phyloP scores from a whole-genome alignment of 163 green algal species.

The Chlorella variabilis region DNA sequence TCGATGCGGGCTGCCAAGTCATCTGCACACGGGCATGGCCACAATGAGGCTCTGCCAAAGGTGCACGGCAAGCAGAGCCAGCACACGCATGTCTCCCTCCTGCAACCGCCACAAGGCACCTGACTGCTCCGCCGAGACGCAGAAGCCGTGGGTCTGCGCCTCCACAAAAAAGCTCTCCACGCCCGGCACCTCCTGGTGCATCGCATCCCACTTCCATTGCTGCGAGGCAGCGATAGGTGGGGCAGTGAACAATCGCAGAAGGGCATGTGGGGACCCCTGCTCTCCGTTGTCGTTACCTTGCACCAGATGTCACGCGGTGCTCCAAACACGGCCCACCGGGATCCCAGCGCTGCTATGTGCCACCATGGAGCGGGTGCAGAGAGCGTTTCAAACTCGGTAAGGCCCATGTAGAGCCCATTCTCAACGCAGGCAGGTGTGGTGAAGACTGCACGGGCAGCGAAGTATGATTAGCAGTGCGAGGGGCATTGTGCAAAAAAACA shows the following conservation, averaged over 20 bases:
- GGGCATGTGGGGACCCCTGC: neutral
- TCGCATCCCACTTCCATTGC: constrained; percentile 26
- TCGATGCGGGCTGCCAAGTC: constrained; percentile 21
- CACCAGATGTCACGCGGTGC: constrained; percentile 11
- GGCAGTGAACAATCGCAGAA: too few relatives aligned
- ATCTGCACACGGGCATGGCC: constrained; percentile 18
- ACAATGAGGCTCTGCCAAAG: too few relatives aligned
- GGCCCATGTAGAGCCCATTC: constrained; percentile 27
- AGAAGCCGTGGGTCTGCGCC: constrained; percentile 20
- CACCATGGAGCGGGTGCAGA: constrained; percentile 16
- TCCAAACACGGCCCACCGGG: constrained; percentile 9
- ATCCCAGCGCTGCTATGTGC: constrained; percentile 6
- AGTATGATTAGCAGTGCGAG: too few relatives aligned
- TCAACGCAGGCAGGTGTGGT: neutral
- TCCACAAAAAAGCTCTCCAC: constrained; percentile 22
- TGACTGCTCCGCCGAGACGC: constrained; percentile 8
- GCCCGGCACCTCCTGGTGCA: constrained; percentile 17
- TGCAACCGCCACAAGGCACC: neutral
- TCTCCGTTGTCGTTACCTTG: neutral
- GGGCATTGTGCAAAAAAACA: too few relatives aligned
- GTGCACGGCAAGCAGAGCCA: too few relatives aligned
- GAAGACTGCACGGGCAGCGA: neutral
- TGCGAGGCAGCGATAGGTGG: neutral
- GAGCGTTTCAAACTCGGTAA: constrained; percentile 22
- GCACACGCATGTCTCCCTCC: neutral